Evolutionary conservation across 495 filamentous ascomycete genomes (phyloP).

Genomic region (Clavariopsis aquatica): DNA sequence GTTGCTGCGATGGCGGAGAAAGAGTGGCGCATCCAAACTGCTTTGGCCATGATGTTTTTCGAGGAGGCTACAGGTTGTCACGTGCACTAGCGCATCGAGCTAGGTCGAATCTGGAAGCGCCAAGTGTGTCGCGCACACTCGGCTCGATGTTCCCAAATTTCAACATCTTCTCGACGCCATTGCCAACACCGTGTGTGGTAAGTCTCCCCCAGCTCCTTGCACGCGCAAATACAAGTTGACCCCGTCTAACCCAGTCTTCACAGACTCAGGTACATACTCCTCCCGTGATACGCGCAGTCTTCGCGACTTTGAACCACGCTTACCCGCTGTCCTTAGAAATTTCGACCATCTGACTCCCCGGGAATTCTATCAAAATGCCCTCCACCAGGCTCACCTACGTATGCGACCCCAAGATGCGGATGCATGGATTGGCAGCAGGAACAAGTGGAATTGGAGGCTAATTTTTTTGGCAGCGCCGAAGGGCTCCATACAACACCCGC

Average conservation of each 20-base stretch:
- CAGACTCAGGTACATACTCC: conserved; percentile 27
- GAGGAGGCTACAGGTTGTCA: background rate
- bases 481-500: conserved; percentile 77
- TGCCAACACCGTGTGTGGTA: conserved; percentile 22
- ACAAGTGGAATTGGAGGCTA: conserved; percentile 16
- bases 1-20: conserved; percentile 12
- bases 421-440: conserved; percentile 2
- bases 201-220: background rate
- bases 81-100: background rate
- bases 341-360: conserved; percentile 14
- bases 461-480: conserved; percentile 48
- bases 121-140: background rate
- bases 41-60: background rate
- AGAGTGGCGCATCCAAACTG: background rate
- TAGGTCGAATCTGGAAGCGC: background rate
- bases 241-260: background rate
- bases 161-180: conserved; percentile 9
- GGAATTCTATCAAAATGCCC: conserved; percentile 33
- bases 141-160: background rate
- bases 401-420: background rate
- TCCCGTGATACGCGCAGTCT: background rate
- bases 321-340: conserved; percentile 17
- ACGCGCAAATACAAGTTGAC: background rate
- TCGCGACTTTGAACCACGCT: conserved; percentile 16
- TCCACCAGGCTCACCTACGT: conserved; percentile 38